phyloP scores from a whole-genome alignment of 139 green algal genomes.

The Coelastrella sp. region DNA sequence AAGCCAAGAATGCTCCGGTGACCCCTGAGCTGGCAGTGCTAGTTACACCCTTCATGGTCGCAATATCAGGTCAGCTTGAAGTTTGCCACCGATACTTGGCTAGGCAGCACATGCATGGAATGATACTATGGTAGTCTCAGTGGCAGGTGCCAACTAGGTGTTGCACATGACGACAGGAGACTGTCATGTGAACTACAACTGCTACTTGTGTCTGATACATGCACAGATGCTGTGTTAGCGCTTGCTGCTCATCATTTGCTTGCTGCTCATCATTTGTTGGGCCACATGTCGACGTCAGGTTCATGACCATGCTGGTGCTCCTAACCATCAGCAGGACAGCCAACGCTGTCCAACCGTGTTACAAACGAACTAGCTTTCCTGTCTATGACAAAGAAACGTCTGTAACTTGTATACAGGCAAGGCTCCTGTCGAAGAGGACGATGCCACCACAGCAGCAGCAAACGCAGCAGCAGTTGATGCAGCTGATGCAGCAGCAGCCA shows the following conservation, averaged over 20 bases:
- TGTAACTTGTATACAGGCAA: conserved; percentile 47
- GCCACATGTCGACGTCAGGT: too few relatives aligned
- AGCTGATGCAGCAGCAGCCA: conserved; percentile 29
- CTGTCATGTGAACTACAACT: too few relatives aligned
- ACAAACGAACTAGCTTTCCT: not conserved
- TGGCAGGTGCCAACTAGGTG: too few relatives aligned
- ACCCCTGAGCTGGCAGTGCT: conserved; percentile 55
- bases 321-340: not conserved
- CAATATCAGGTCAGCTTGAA: conserved; percentile 13
- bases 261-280: too few relatives aligned
- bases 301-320: not conserved
- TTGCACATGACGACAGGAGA: too few relatives aligned
- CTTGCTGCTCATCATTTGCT: too few relatives aligned
- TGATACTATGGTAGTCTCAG: too few relatives aligned
- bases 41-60: conserved; percentile 40
- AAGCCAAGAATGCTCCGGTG: conserved; percentile 48
- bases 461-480: conserved; percentile 9
- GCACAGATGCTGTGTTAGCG: too few relatives aligned
- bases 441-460: conserved; percentile 27
- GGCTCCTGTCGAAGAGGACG: conserved; percentile 18
- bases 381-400: not conserved
- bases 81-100: too few relatives aligned
- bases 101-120: too few relatives aligned
- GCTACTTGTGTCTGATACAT: too few relatives aligned
- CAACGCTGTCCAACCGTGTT: not conserved